Base-by-base conservation (phyloP, 2,329 filamentous ascomycete species). In the Fusarium duplospermum region DNA sequence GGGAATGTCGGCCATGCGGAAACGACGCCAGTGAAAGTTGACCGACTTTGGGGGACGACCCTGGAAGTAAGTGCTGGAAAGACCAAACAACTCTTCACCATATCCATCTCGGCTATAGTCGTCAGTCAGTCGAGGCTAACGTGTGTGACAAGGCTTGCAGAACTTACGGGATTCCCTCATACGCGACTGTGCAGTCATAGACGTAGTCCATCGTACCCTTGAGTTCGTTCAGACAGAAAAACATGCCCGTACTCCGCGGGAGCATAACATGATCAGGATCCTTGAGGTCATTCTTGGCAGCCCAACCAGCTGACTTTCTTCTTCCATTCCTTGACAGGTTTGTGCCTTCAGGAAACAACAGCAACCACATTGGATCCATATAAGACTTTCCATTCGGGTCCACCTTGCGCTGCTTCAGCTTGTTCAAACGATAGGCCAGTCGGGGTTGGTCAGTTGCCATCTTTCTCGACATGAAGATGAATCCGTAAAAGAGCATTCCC, bases 11-110 rank as follows among this genome's bases (percentile, higher is more conserved):
- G 89, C 88, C 16, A 98, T 81, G 36, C 90, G 89, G 83, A 97
- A 98, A 11, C 95, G 91, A 62, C 96, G 91, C 94, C 96, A 99
- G 83, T 97, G 93, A 86, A 98, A 95, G 83, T 98, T 98, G 78
- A 98, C 95, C 2, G 95, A 98, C 81, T 95, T 98, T 2, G 96
- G 96, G 1, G 95, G 93, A 1, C 94, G 91, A 14, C 96, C 95
- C 81, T 96, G 91, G 72, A 98, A 92, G 80, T 96, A 98, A 5
- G 94, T 97, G 58, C 95, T 95, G 4, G 90, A 89, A 5, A 99
- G 87, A 0, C 94, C 95, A 82, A 97, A 98, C 78, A 94, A 93
- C 58, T 97, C 91, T 81, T 98, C 95, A n/a, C 96, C 95, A 76
- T 92, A 98, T 77, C 93, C 89, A 42, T 92, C 93, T 67, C 92